Base-by-base conservation (phyloP, 2,329 filamentous ascomycete species). In the Ceratocystis diversiconidia region DNA sequence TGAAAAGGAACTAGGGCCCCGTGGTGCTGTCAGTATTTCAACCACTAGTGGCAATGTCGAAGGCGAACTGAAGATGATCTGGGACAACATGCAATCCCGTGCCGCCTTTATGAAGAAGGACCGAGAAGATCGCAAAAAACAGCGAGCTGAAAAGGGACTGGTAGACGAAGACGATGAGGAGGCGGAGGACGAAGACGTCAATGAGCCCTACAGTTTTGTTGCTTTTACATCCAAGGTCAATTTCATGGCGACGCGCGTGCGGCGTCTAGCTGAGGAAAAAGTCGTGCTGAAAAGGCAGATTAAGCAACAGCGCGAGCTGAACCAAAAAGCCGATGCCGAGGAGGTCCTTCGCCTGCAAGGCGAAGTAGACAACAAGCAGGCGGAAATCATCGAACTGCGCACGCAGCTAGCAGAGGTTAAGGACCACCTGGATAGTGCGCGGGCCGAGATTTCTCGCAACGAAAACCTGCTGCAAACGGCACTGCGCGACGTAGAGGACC, bases 281-380 rank as follows among this genome's bases (percentile, higher is more conserved):
- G 84, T 85, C 61, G 92, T 96, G 25, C 80, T 97, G 7, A 88
- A 92, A 71, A 85, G 91, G 55, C 92, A 97, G 74, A 92, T 96
- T 71, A 92, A 95, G 76, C 92, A 97, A 73, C 92, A 97, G 75
- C 88, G 92, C 67, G 90, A 95, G 72, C 82, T 96, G 66, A 95
- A 95, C 76, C 91, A 82, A 77, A 92, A 92, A 72, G 91, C 90
- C 0, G 90, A 95, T 69, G 79, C 83, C 22, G 81, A 86, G 68
- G 84, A 86, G 71, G 86, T 88, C 36, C 36, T 68, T 12, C 55
- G 66, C n/a, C 61, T 63, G n/a, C 66, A 67, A 48, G 57, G 57
- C 17, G 68, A 68, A 25, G 52, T 68, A 2, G 68, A 68, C 32
- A 66, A 64, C 44, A 69, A 69, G 57, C 63, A 68, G 22, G 67